Evolutionary conservation across 345 rosid species (phyloP).

Genomic region (Limnanthes douglasii): DNA sequence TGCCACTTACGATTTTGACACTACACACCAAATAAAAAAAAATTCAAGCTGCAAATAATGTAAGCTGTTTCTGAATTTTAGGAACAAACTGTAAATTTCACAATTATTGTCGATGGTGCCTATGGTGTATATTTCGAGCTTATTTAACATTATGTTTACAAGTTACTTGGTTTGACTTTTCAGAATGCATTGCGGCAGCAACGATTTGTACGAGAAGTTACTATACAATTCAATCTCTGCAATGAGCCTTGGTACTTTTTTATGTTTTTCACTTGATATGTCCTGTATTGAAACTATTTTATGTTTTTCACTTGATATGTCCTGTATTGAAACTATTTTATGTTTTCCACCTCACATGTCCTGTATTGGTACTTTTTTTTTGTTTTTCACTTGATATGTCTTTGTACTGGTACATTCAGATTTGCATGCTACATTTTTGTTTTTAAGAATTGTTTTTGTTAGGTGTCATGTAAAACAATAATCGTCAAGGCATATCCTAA

Average conservation of each 20-base stretch:
- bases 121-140: neutral
- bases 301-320: conserved; percentile 2
- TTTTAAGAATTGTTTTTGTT: no score
- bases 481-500: no score
- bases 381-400: conserved; percentile 2
- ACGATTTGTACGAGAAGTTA: conserved; percentile 94
- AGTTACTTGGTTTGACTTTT: conserved; percentile 7
- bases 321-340: conserved; percentile 33
- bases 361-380: conserved; percentile 34
- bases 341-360: conserved; percentile 1
- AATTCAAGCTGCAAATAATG: no score
- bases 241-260: conserved; percentile 90
- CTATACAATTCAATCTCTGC: conserved; percentile 97
- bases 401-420: conserved; percentile 1
- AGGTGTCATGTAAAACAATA: no score
- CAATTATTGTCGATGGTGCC: conserved; percentile 3
- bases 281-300: conserved; percentile 32
- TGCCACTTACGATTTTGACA: no score
- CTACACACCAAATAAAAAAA: no score
- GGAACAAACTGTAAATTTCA: no score
- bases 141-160: neutral
- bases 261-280: conserved; percentile 2
- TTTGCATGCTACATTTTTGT: no score
- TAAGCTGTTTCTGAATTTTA: no score
- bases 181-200: conserved; percentile 98